Conservation (phyloP, 768 basidiomycete species). For the Hypsizygus marmoreus region DNA sequence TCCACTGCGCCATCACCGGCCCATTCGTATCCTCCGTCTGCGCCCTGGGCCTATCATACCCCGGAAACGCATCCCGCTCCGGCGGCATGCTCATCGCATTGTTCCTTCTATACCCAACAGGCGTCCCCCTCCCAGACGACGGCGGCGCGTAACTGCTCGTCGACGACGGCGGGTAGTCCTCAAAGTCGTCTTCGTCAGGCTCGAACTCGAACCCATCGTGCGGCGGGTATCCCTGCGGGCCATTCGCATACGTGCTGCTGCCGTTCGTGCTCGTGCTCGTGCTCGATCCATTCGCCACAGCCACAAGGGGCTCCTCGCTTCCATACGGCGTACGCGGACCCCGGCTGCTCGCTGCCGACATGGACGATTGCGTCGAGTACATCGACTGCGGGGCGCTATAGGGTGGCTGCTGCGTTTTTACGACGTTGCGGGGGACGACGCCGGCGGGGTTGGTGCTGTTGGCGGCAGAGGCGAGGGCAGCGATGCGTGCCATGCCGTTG, state of each 20-base stretch:
- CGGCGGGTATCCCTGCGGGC: conserved; percentile 59
- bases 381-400: conserved; percentile 29
- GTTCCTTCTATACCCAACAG: conserved; percentile 58
- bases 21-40: conserved; percentile 72
- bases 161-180: conserved; percentile 66
- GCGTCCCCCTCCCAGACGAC: conserved; percentile 79
- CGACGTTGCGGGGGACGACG: conserved; percentile 37
- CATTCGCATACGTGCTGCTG: conserved; percentile 35
- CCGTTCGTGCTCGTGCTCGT: conserved; percentile 25
- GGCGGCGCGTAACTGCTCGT: conserved; percentile 37
- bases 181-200: conserved; percentile 70
- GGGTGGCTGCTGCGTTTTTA: conserved; percentile 30
- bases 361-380: conserved; percentile 34
- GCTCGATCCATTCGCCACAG: no score
- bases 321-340: conserved; percentile 35
- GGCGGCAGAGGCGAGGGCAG: conserved; percentile 48
- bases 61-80: conserved; percentile 51
- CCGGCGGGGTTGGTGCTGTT: conserved; percentile 48
- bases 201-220: conserved; percentile 76
- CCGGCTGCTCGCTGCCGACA: conserved; percentile 29
- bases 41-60: conserved; percentile 60
- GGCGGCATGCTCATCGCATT: conserved; percentile 60
- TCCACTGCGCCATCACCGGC: conserved; percentile 65
- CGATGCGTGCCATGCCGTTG: conserved; percentile 50
- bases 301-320: conserved; percentile 41